These are phyloP conservation scores for Litsea cubeba DNA, from an alignment of 164 flowering plant genomes.

Conservation along the genomic window DNA sequence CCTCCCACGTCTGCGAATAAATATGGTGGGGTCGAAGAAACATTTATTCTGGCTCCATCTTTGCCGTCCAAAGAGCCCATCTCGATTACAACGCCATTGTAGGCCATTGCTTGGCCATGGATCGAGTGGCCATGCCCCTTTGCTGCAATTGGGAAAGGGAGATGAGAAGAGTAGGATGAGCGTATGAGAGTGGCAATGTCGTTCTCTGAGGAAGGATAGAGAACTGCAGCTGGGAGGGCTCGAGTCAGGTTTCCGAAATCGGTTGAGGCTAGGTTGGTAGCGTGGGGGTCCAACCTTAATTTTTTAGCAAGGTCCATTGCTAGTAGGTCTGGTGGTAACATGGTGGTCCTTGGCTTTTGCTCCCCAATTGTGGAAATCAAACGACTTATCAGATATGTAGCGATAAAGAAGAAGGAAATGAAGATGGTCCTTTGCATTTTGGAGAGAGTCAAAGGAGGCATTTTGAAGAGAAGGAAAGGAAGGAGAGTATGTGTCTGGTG, in stretches of 20 bases:
- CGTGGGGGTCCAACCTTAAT: constrained; percentile 27
- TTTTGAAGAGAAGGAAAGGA: neutral
- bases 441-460: constrained; percentile 8
- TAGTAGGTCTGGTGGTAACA: constrained; percentile 23
- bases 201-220: constrained; percentile 43
- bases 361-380: constrained; percentile 27
- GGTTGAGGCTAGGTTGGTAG: constrained; percentile 34
- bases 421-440: constrained; percentile 22
- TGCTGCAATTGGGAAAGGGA: constrained; percentile 53
- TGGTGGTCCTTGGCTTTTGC: constrained; percentile 22
- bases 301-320: constrained; percentile 25
- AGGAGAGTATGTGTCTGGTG: neutral
- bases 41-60: constrained; percentile 22
- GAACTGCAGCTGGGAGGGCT: constrained; percentile 43
- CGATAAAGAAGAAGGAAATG: constrained; percentile 12
- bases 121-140: constrained; percentile 73
- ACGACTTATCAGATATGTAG: constrained; percentile 19
- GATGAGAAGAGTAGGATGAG: constrained; percentile 22
- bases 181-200: constrained; percentile 49
- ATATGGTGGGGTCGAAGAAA: constrained; percentile 22
- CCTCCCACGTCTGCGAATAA: constrained; percentile 68
- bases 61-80: constrained; percentile 42
- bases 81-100: constrained; percentile 66
- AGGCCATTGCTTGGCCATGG: constrained; percentile 73
- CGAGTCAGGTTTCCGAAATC: constrained; percentile 58